Evolutionary conservation across 2,329 filamentous ascomycete genomes (phyloP).

Genomic region (Aspergillus sp.): DNA sequence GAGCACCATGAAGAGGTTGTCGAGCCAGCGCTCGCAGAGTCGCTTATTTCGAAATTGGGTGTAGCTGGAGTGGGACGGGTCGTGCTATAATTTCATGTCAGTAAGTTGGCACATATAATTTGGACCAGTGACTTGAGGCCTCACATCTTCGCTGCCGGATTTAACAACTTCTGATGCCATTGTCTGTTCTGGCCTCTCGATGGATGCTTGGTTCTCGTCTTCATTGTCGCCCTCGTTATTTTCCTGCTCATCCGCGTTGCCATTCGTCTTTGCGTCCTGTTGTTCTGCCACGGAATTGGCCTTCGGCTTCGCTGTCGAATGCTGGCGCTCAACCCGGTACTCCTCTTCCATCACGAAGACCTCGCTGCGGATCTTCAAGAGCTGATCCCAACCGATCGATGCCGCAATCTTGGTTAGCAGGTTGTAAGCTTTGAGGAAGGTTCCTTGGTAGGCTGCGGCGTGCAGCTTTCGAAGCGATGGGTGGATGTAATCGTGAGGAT

Average conservation of each 20-base stretch:
- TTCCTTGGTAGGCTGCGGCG: slow-evolving; percentile 84
- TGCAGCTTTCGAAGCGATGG: slow-evolving; percentile 77
- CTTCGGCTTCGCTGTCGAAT: slow-evolving; percentile 33
- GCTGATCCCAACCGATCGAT: slow-evolving; percentile 95
- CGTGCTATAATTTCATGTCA: slow-evolving; percentile 39
- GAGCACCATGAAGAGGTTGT: slow-evolving; percentile 97
- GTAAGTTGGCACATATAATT: background rate
- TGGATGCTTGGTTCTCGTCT: slow-evolving; percentile 27
- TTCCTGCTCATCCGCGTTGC: slow-evolving; percentile 21
- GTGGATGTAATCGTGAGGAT: slow-evolving; percentile 77
- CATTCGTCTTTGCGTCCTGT: slow-evolving; percentile 28
- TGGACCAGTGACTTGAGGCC: slow-evolving; percentile 13
- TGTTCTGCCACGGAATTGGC: slow-evolving; percentile 39
- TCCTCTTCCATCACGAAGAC: slow-evolving; percentile 99
- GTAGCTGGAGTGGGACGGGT: slow-evolving; percentile 62
- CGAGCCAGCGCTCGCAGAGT: slow-evolving; percentile 92
- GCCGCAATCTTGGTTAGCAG: slow-evolving; percentile 92
- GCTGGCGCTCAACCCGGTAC: slow-evolving; percentile 67
- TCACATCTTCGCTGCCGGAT: slow-evolving; percentile 62
- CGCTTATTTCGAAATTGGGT: slow-evolving; percentile 95
- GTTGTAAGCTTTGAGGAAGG: slow-evolving; percentile 88
- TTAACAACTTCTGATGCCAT: slow-evolving; percentile 71
- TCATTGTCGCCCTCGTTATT: slow-evolving; percentile 26
- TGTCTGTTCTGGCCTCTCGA: slow-evolving; percentile 74
- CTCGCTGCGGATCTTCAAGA: slow-evolving; percentile 87